Evolutionary conservation across 345 rosid species (phyloP).

Genomic region (Aquilaria malaccensis): DNA sequence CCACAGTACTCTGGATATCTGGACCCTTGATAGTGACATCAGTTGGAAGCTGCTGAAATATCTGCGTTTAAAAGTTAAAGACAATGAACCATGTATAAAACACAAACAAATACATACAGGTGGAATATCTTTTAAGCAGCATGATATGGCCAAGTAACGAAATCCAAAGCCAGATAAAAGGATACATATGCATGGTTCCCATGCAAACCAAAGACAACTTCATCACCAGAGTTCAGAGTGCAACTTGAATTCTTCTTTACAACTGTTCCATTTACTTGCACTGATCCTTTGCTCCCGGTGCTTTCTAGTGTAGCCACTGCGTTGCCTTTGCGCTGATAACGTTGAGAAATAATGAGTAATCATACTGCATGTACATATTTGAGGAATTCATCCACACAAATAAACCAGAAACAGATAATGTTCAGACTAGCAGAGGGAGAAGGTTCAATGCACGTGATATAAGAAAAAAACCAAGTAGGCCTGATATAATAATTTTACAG

Average conservation of each 20-base stretch:
- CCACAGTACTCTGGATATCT: constrained; percentile 40
- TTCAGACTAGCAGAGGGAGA: constrained; percentile 2
- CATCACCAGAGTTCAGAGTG: constrained; percentile 69
- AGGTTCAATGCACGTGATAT: no score
- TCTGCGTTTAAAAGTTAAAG: constrained; percentile 42
- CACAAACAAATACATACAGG: constrained; percentile 5
- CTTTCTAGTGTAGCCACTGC: constrained; percentile 58
- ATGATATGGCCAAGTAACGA: background rate
- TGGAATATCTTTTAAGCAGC: constrained; percentile 1
- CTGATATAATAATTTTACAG: no score
- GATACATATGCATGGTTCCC: constrained; percentile 86
- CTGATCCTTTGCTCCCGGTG: constrained; percentile 61
- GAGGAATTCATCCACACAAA: constrained; percentile 51
- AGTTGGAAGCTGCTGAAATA: constrained; percentile 55
- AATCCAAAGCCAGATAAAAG: constrained; percentile 20
- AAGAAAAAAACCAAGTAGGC: no score
- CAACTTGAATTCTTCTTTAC: constrained; percentile 38
- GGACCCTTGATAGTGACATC: constrained; percentile 49
- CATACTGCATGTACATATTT: constrained; percentile 50
- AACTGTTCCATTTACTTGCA: constrained; percentile 55
- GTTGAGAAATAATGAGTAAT: constrained; percentile 69
- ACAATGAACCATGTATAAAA: constrained; percentile 18
- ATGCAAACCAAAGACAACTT: constrained; percentile 51
- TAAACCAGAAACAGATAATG: constrained; percentile 14
- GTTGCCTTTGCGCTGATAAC: constrained; percentile 69